A percentile compares a stretch with the other conserved stretches of the same genome.
phyloP scores from a whole-genome alignment of 2,329 filamentous ascomycete genomes.

The Pyrenochaeta sp. region DNA sequence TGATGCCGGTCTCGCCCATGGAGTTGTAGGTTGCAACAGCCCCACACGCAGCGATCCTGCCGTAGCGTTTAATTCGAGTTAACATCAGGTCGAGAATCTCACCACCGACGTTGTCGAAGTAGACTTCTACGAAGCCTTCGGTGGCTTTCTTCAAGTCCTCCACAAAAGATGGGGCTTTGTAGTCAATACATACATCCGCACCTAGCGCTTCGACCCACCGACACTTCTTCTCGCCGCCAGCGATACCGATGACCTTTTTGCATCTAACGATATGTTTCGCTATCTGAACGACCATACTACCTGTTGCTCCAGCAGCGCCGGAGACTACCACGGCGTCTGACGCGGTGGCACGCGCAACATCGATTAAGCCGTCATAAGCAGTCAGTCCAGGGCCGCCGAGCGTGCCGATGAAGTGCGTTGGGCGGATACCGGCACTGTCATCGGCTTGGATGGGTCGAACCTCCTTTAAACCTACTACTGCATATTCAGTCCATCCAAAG shows the following conservation, averaged over 20 bases:
- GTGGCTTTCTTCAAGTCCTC: constrained; percentile 58
- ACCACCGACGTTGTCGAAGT: constrained; percentile 62
- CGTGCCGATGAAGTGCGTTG: constrained; percentile 57
- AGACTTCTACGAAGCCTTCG: constrained; percentile 61
- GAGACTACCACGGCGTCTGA: constrained; percentile 79
- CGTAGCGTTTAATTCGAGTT: constrained; percentile 51
- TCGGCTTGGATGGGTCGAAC: constrained; percentile 41
- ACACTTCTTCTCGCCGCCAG: constrained; percentile 63
- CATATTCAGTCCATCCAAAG: constrained; percentile 72
- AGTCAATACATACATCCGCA: constrained; percentile 64
- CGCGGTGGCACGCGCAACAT: constrained; percentile 70
- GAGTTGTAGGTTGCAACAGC: constrained; percentile 55
- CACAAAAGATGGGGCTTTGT: constrained; percentile 59
- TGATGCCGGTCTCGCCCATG: constrained; percentile 40
- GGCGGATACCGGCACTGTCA: constrained; percentile 45
- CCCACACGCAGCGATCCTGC: constrained; percentile 56
- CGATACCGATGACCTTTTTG: constrained; percentile 62
- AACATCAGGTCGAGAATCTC: constrained; percentile 59
- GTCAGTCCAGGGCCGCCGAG: constrained; percentile 67
- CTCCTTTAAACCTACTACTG: constrained; percentile 56
- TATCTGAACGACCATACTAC: constrained; percentile 71
- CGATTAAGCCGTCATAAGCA: constrained; percentile 76
- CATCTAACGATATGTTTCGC: constrained; percentile 59
- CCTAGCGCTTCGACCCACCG: constrained; percentile 60
- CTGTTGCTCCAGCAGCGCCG: constrained; percentile 80